Percentiles rank a stretch among this genome's conserved stretches.
These are phyloP conservation scores for Rhododendron molle DNA, from an alignment of 148 eudicot genomes.

Conservation along the genomic window DNA sequence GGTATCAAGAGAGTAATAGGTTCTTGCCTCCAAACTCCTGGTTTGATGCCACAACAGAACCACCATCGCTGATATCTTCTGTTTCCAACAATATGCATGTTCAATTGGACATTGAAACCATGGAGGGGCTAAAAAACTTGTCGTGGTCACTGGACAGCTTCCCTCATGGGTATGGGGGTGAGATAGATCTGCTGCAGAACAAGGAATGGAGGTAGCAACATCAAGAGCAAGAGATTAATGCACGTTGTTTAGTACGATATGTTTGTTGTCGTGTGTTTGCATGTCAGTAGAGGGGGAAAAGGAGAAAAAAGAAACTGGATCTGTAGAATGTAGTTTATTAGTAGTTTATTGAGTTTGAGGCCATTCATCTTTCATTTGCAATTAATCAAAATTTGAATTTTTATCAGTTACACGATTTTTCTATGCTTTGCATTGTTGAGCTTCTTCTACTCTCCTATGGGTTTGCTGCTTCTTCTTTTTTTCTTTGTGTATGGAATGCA, in stretches of 20 bases:
- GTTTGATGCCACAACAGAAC: background rate
- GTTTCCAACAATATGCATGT: background rate
- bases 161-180: background rate
- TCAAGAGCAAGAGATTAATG: too few species aligned
- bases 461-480: too few species aligned
- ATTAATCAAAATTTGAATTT: background rate
- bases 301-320: background rate
- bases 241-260: too few species aligned
- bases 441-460: background rate
- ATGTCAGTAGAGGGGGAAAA: background rate
- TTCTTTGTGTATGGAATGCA: too few species aligned
- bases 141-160: background rate
- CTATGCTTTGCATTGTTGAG: background rate
- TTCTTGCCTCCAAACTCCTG: background rate
- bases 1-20: background rate
- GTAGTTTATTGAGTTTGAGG: background rate
- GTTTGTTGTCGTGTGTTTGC: background rate
- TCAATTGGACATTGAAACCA: background rate
- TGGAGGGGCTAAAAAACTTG: background rate
- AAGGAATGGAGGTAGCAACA: background rate
- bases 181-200: background rate
- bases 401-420: background rate
- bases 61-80: background rate
- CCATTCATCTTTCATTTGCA: background rate
- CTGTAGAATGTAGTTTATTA: background rate